Conservation (phyloP, 805 yeast species). For the Pichia sporocuriosa region DNA sequence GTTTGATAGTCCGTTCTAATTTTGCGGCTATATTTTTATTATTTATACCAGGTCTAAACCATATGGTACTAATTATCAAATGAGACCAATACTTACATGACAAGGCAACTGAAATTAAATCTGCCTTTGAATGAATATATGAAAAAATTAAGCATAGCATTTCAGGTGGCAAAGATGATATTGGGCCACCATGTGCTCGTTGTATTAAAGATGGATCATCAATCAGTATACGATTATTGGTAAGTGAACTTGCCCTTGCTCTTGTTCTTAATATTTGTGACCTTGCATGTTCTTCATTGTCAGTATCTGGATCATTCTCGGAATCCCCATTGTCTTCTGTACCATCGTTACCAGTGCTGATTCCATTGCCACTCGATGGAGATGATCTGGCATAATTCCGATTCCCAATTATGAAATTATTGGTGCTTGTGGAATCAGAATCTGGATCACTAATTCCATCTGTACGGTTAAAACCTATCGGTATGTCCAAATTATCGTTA, state of each 20-base stretch:
- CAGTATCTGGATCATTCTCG: conserved; percentile 28
- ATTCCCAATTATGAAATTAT: background rate
- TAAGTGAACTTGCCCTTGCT: conserved; percentile 14
- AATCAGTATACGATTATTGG: background rate
- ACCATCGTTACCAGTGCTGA: background rate
- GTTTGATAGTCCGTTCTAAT: conserved; percentile 49
- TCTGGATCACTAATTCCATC: background rate
- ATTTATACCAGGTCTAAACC: conserved; percentile 80
- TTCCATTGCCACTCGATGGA: background rate
- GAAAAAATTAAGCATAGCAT: conserved; percentile 61
- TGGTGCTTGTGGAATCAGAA: background rate
- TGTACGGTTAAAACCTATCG: background rate
- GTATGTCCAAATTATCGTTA: background rate
- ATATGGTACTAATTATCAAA: conserved; percentile 67
- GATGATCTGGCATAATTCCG: background rate
- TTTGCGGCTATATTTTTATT: conserved; percentile 42
- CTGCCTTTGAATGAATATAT: conserved; percentile 51
- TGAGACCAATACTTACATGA: conserved; percentile 80
- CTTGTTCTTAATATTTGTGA: conserved; percentile 22
- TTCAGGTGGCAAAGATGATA: conserved; percentile 49
- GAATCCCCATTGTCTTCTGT: conserved; percentile 19
- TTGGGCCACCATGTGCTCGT: conserved; percentile 22
- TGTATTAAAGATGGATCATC: background rate
- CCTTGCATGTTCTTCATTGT: conserved; percentile 28
- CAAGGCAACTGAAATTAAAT: conserved; percentile 53